Percentiles rank a stretch among this genome's conserved stretches.
phyloP scores from a whole-genome alignment of 2,329 filamentous ascomycete species.

The Helotiales sp. region DNA sequence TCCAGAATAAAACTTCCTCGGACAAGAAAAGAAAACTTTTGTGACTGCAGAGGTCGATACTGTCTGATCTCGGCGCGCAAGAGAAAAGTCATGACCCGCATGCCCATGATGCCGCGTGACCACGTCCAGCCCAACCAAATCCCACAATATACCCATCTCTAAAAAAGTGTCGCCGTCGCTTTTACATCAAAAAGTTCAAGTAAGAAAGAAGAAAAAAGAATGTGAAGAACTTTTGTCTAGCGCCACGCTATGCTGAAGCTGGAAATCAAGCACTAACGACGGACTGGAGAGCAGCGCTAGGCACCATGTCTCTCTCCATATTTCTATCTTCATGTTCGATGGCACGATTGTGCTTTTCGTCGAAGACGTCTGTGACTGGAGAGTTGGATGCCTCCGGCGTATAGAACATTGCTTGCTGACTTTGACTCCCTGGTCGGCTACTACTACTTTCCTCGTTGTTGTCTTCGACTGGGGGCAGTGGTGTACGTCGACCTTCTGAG shows the following conservation, averaged over 20 bases:
- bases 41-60: not conserved
- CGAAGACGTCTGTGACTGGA: constrained; percentile 4
- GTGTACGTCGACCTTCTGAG: constrained; percentile 58
- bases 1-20: too few relatives aligned
- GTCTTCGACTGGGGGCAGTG: constrained; percentile 51
- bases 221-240: not conserved
- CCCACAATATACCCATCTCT: not conserved
- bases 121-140: not conserved
- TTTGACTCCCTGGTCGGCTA: constrained; percentile 18
- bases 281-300: not conserved
- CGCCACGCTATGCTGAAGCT: not conserved
- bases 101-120: not conserved
- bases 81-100: not conserved
- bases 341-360: constrained; percentile 1
- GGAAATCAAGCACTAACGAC: constrained; percentile 2
- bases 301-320: not conserved
- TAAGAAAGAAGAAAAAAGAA: not conserved
- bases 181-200: not conserved
- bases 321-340: constrained; percentile 6
- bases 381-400: constrained; percentile 31
- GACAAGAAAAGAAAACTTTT: not conserved
- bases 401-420: constrained; percentile 31
- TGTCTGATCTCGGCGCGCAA: not conserved
- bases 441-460: constrained; percentile 26
- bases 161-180: constrained; percentile 1